phyloP scores from a whole-genome alignment of 1,284 basidiomycete genomes.

The Somion occarium region DNA sequence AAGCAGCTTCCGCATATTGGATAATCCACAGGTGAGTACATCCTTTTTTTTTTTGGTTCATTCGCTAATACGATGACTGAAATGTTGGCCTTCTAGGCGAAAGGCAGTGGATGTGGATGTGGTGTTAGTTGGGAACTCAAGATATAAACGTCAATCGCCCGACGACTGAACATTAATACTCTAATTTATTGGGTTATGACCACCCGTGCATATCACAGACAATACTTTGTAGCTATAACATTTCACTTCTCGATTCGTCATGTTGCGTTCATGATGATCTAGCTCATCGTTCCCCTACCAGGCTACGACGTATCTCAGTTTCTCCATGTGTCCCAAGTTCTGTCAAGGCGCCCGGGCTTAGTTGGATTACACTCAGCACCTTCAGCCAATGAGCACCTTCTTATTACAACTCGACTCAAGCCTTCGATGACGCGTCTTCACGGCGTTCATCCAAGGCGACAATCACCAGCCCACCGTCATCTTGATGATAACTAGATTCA shows the following conservation, averaged over 20 bases:
- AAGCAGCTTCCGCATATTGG: slow-evolving; percentile 72
- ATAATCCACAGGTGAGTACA: slow-evolving; percentile 64
- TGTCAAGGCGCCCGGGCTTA: too few relatives aligned
- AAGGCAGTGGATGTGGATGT: slow-evolving; percentile 84
- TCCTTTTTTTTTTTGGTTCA: neutral
- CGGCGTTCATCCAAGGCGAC: too few relatives aligned
- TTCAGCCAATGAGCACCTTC: too few relatives aligned
- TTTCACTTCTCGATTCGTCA: neutral
- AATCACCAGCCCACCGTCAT: too few relatives aligned
- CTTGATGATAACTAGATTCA: too few relatives aligned
- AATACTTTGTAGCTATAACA: neutral
- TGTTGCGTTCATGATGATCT: neutral
- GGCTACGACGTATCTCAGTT: too few relatives aligned
- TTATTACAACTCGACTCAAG: too few relatives aligned
- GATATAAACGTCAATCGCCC: slow-evolving; percentile 17
- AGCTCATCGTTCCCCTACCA: too few relatives aligned
- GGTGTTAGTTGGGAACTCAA: slow-evolving; percentile 90
- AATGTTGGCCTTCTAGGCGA: slow-evolving; percentile 37
- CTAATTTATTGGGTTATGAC: neutral
- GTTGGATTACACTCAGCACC: too few relatives aligned
- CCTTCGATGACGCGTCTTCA: too few relatives aligned
- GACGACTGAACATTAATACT: slow-evolving; percentile 20
- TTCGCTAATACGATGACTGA: neutral
- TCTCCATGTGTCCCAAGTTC: too few relatives aligned
- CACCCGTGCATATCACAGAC: too few relatives aligned